These are phyloP conservation scores for Monosporascus sp. DNA, from an alignment of 2,329 filamentous ascomycete species.

Conservation along the genomic window DNA sequence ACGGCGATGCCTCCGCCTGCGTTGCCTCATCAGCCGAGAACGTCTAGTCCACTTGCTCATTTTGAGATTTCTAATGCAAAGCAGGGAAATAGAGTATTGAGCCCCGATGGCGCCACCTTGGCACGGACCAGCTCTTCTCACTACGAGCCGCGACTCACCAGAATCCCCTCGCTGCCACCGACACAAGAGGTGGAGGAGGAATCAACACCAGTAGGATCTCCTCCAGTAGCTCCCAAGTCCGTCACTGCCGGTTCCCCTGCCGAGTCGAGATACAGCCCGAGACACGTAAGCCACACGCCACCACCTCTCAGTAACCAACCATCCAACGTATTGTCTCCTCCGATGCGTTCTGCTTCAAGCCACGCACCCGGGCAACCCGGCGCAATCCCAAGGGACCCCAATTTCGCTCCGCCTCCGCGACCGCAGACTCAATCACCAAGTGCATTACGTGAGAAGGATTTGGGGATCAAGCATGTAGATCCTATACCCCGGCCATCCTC, in stretches of 20 bases:
- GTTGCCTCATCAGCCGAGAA: constrained; percentile 56
- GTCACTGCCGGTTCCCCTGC: constrained; percentile 16
- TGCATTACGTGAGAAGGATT: constrained; percentile 35
- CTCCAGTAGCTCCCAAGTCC: constrained; percentile 18
- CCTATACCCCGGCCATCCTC: constrained; percentile 50
- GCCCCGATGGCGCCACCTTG: constrained; percentile 33
- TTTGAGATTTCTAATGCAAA: constrained; percentile 50
- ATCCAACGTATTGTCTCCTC: constrained; percentile 45
- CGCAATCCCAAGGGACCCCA: constrained; percentile 26
- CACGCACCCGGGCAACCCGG: constrained; percentile 39
- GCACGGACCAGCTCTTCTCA: constrained; percentile 48
- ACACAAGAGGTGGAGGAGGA: constrained; percentile 60
- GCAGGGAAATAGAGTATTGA: constrained; percentile 23
- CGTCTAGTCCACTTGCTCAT: constrained; percentile 61
- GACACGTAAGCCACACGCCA: constrained; percentile 41
- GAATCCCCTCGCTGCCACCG: constrained; percentile 54
- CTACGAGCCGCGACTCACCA: constrained; percentile 49
- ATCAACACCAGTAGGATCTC: constrained; percentile 29
- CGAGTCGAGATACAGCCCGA: constrained; percentile 35
- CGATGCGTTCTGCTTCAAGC: constrained; percentile 47
- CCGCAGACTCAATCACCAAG: constrained; percentile 60
- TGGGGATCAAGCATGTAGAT: constrained; percentile 31
- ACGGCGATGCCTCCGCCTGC: constrained; percentile 34
- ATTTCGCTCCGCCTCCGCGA: constrained; percentile 52
- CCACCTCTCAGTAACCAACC: constrained; percentile 40